Base-by-base conservation (phyloP, 225 moss, liverwort and hornwort species). In the Climacium dendroides region DNA sequence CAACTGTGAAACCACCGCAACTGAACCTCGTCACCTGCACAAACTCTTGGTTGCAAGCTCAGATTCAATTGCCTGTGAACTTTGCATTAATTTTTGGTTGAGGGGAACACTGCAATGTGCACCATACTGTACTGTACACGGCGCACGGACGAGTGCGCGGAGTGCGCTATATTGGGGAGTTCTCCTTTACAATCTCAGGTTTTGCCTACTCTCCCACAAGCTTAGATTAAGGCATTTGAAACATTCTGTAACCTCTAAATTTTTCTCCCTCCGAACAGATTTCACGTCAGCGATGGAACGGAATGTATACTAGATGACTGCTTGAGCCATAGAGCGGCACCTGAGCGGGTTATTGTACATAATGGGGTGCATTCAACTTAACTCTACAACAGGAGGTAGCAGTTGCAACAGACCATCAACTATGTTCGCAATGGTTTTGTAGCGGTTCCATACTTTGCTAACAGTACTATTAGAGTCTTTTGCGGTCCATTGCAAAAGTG, bases 1-100 rank as follows among this genome's bases (percentile, higher is more conserved):
- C 93, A 13, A 91, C 90, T 1, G 90, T 82, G 79, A 93, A 90
- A 41, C 91, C 91, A 58, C 93, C 93, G 76, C 93, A 93, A 53
- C 64, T n/a, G 32, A 93, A 93, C 72, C 90, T 84, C 22, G 93
- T 93, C 87, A 93, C 93, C 91, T 92, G 86, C 88, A 34, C 72
- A 30, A 54, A 82, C 48, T 65, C 62, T 18, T 66, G 35, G 24
- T 81, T 11, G 43, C 37, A 78, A 60, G n/a, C n/a, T 82, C 65
- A 65, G 82, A 52, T 52, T 65, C 25, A 24, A 19, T n/a, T 65
- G 20, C 7, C n/a, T 37, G 28, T 64, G 1, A 82, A 52, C 3
- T 19, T 66, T 11, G 28, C 26, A 18, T 18, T 19, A 17, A 26
- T 25, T 50, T 50, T 37, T 61, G 28, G 26, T 7, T 57, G 57